Percentiles rank a stretch among this genome's conserved stretches.
These are phyloP conservation scores for Cyphellophora europaea DNA, from an alignment of 2,329 filamentous ascomycete species.

Conservation along the genomic window DNA sequence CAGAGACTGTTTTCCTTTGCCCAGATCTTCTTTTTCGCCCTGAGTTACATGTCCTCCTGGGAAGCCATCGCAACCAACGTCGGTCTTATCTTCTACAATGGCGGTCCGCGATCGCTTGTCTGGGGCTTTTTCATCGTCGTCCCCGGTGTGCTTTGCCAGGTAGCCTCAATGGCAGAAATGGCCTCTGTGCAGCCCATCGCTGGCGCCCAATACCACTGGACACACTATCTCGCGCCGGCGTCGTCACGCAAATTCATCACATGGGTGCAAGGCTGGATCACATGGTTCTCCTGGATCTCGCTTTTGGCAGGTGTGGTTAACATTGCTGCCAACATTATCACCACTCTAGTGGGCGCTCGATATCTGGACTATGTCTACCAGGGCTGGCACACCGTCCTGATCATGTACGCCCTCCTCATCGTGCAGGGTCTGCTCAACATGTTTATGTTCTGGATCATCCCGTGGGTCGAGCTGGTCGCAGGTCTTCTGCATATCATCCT, in stretches of 20 bases:
- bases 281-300: conserved; percentile 31
- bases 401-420: conserved; percentile 28
- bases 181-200: conserved; percentile 32
- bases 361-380: conserved; percentile 24
- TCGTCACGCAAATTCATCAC: conserved; percentile 24
- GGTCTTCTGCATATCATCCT: conserved; percentile 26
- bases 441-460: conserved; percentile 29
- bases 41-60: conserved; percentile 22
- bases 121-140: conserved; percentile 24
- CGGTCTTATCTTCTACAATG: conserved; percentile 22
- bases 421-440: conserved; percentile 18
- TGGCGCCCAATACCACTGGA: conserved; percentile 36
- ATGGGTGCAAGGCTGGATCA: conserved; percentile 30
- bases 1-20: conserved; percentile 21
- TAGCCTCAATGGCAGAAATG: conserved; percentile 30
- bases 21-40: conserved; percentile 21
- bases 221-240: conserved; percentile 23
- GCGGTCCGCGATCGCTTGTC: conserved; percentile 23
- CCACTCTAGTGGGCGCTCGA: conserved; percentile 24
- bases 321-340: conserved; percentile 27
- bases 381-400: conserved; percentile 30
- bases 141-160: conserved; percentile 23
- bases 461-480: conserved; percentile 29
- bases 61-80: conserved; percentile 18
- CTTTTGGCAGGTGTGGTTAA: conserved; percentile 24